phyloP scores from a whole-genome alignment of 257 asterid species.

The Solanum ahanhuiri region DNA sequence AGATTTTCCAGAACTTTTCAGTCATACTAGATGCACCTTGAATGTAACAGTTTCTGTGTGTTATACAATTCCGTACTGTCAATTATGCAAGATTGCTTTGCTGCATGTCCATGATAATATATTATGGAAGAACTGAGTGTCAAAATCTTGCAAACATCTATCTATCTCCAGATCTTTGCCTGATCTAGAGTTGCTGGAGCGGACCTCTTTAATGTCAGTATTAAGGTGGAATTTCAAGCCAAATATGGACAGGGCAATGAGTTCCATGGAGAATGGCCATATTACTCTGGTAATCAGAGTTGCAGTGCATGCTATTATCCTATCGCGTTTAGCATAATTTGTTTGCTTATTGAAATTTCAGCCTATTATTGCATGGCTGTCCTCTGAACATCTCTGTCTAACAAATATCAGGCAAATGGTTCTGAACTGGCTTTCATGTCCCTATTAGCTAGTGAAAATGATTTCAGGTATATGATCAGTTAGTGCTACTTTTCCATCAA shows the following conservation, averaged over 20 bases:
- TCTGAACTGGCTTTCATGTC: constrained; percentile 72
- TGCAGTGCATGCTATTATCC: background rate
- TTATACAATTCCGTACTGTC: background rate
- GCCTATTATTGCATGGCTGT: background rate
- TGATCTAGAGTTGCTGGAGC: constrained; percentile 62
- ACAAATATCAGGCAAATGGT: constrained; percentile 48
- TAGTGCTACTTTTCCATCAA: constrained; percentile 8
- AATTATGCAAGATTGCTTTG: background rate
- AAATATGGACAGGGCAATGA: constrained; percentile 59
- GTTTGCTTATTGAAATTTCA: background rate
- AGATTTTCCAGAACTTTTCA: background rate
- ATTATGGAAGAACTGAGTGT: background rate
- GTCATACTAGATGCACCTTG: background rate
- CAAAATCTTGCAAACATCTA: background rate
- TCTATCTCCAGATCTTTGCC: constrained; percentile 70
- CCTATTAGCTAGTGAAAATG: constrained; percentile 49
- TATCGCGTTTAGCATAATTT: background rate
- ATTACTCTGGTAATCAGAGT: constrained; percentile 48
- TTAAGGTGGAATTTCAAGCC: constrained; percentile 77
- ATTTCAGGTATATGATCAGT: constrained; percentile 50
- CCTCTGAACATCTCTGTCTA: constrained; percentile 1
- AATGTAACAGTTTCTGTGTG: background rate
- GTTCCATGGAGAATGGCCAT: constrained; percentile 51
- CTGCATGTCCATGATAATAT: background rate
- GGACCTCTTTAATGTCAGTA: constrained; percentile 44